A percentile compares a stretch with the other conserved stretches of the same genome.
phyloP scores from a whole-genome alignment of 148 eudicot species.

The Cornus kousa region DNA sequence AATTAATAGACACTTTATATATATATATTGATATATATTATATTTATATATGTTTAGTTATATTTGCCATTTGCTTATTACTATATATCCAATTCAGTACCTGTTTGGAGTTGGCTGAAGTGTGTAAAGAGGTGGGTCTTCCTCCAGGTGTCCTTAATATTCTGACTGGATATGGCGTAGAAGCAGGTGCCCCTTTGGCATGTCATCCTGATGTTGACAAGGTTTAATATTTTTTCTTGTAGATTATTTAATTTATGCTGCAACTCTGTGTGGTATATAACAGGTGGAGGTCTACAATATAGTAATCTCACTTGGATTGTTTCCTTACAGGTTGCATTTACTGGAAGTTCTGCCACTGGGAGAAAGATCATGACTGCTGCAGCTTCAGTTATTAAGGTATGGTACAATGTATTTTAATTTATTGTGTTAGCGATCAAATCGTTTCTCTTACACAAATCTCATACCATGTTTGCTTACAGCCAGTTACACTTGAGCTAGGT shows the following conservation, averaged over 20 bases:
- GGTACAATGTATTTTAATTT: slow-evolving; percentile 10
- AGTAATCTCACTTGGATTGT: slow-evolving; percentile 3
- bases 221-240: slow-evolving; percentile 38
- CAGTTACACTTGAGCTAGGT: slow-evolving; percentile 94
- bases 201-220: slow-evolving; percentile 95
- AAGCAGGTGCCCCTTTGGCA: slow-evolving; percentile 95
- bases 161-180: slow-evolving; percentile 86
- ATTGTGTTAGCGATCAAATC: neutral
- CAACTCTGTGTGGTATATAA: neutral
- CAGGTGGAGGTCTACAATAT: neutral
- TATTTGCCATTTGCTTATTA: slow-evolving; percentile 17
- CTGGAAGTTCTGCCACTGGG: slow-evolving; percentile 94
- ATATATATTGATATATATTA: neutral
- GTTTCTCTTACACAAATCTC: slow-evolving; percentile 10
- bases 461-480: slow-evolving; percentile 48
- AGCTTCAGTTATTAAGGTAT: slow-evolving; percentile 81
- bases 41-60: neutral
- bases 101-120: slow-evolving; percentile 88
- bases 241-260: neutral
- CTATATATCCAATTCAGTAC: slow-evolving; percentile 46
- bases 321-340: slow-evolving; percentile 76
- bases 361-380: slow-evolving; percentile 94
- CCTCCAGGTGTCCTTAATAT: slow-evolving; percentile 88
- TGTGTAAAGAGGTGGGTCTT: slow-evolving; percentile 84
- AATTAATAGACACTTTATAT: neutral